These are phyloP conservation scores for Laburnicola sp. DNA, from an alignment of 2,329 filamentous ascomycete species.

Conservation along the genomic window DNA sequence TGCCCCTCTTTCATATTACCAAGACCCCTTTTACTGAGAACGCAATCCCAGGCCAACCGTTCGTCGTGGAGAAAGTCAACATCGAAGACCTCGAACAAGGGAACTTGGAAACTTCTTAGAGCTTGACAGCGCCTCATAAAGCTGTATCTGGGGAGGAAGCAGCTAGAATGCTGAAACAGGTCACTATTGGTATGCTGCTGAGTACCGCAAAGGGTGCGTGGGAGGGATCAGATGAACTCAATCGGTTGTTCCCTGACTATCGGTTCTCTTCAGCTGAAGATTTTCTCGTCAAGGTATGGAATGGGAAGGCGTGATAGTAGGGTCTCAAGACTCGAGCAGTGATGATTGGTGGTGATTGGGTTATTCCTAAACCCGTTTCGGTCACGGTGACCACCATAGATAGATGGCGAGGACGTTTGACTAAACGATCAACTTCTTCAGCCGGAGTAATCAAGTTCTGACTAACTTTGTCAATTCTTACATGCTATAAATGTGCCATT, in stretches of 20 bases:
- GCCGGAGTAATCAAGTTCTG: no score
- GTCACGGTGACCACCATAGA: no score
- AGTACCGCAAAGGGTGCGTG: conserved; percentile 46
- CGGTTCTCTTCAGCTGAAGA: conserved; percentile 45
- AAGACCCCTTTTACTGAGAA: neutral
- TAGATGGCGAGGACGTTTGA: no score
- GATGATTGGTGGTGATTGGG: no score
- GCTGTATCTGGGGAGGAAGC: conserved; percentile 40
- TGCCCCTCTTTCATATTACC: neutral
- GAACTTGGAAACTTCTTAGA: conserved; percentile 44
- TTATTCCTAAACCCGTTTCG: no score
- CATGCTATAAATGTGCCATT: no score
- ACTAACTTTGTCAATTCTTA: no score
- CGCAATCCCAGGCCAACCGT: conserved; percentile 19
- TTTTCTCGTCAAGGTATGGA: conserved; percentile 45
- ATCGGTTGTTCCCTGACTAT: conserved; percentile 48
- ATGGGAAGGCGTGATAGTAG: conserved; percentile 19
- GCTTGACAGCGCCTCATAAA: conserved; percentile 26
- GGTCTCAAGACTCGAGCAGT: no score
- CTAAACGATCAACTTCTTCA: no score
- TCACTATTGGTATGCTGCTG: conserved; percentile 21
- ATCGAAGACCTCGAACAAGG: conserved; percentile 53
- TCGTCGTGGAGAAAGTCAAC: conserved; percentile 49
- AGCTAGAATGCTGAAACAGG: conserved; percentile 34
- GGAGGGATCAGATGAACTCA: conserved; percentile 49